Evolutionary conservation across 225 moss, liverwort and hornwort species (phyloP).

Genomic region (Climacium dendroides): DNA sequence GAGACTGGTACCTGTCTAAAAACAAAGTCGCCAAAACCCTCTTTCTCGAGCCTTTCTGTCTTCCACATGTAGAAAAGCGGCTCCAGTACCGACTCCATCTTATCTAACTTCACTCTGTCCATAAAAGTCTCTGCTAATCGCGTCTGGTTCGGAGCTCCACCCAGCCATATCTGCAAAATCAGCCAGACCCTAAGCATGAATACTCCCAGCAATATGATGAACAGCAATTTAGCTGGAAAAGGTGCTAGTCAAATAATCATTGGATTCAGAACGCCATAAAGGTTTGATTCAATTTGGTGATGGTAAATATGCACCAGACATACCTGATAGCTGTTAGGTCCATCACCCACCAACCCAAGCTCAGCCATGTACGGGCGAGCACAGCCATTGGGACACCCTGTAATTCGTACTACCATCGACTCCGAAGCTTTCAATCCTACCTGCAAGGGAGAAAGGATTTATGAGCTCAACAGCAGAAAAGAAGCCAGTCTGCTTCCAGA

Average conservation of each 20-base stretch:
- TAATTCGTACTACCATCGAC: conserved; percentile 78
- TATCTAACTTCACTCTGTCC: conserved; percentile 81
- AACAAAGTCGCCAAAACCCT: conserved; percentile 76
- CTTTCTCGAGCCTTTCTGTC: conserved; percentile 46
- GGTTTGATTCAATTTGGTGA: background rate
- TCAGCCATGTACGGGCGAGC: conserved; percentile 74
- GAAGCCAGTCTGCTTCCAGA: background rate
- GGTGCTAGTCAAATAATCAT: no score
- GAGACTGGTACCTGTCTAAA: conserved; percentile 32
- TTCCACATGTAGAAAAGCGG: conserved; percentile 80
- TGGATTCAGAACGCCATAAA: background rate
- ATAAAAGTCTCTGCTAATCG: conserved; percentile 63
- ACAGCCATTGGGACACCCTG: conserved; percentile 94
- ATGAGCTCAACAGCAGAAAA: background rate
- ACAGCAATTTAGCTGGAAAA: background rate
- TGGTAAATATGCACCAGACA: background rate
- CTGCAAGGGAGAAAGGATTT: background rate
- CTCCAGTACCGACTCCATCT: conserved; percentile 69
- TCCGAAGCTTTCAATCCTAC: conserved; percentile 40
- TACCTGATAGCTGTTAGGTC: conserved; percentile 97
- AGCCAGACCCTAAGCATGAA: background rate
- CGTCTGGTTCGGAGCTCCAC: conserved; percentile 72
- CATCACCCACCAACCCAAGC: conserved; percentile 83
- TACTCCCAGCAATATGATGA: background rate
- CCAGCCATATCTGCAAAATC: conserved; percentile 67